Base-by-base conservation (phyloP, 140 eudicot species). In the Erigeron philadelphicus region DNA sequence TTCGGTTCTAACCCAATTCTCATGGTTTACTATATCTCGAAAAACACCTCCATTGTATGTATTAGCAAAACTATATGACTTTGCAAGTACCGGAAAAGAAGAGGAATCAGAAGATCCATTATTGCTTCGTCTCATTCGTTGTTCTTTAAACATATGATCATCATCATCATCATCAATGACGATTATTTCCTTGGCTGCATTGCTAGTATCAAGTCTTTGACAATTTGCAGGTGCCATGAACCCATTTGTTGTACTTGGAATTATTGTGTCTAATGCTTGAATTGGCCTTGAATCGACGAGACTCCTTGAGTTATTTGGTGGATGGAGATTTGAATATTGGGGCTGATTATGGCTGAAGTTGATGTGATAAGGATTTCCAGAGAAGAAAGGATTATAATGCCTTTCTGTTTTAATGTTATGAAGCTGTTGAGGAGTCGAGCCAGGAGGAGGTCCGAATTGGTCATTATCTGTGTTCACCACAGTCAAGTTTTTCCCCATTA, bases 401-500 rank as follows among this genome's bases (percentile, higher is more conserved):
- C 78, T 72, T 48, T 61, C 55, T 25, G 48, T 75, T 54, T 47
- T 59, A 50, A 72, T 18, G 49, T 67, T 50, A 42, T 48, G 57
- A 11, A 40, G 21, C 57, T 31, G 78, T 49, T 46, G 76, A 75
- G 35, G 77, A 65, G 54, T 40, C 11, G 72, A 67, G 43, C 62
- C 3, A 71, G 66, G 70, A 31, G 78, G 65, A 9, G 76, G 68
- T 61, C 59, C 46, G 35, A 35, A 52, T 57, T 76, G 83, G 13
- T 79, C 64, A 48, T 82, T 79, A 25, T 87, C 88, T 45, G 77
- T 90, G 53, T 80, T 90, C 75, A 85, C 82, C 67, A 90, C 87
- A 75, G 82, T 87, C 67, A 90, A 74, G 86, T 90, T 81, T 72
- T 87, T 90, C 43, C 97, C 97, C 97, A 90, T 87, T 38, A 90